These are phyloP conservation scores for Hibiscus tridactylites DNA, from an alignment of 345 rosid species.

Conservation along the genomic window DNA sequence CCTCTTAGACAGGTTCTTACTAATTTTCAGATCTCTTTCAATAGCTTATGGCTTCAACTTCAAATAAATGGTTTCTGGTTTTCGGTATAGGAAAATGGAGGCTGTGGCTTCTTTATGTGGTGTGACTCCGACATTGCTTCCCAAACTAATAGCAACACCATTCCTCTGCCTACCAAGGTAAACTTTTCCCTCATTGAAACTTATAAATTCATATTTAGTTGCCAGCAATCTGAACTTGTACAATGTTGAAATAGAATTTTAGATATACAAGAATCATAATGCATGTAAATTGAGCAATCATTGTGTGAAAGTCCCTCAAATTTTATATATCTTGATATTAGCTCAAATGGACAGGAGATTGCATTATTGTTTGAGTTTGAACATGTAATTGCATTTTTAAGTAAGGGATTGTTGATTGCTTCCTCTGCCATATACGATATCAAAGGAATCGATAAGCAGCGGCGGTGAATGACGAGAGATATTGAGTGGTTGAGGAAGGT, in stretches of 20 bases:
- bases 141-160: not conserved
- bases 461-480: not conserved
- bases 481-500: not conserved
- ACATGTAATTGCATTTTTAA: not conserved
- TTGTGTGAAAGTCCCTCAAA: not conserved
- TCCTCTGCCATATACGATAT: not conserved
- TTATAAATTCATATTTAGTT: not conserved
- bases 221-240: not conserved
- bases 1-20: not conserved
- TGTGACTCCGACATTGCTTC: not conserved
- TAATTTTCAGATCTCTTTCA: not conserved
- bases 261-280: not conserved
- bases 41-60: not conserved
- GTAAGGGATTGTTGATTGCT: not conserved
- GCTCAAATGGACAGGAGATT: not conserved
- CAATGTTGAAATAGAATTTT: not conserved
- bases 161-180: not conserved
- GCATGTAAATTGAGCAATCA: not conserved
- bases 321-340: not conserved
- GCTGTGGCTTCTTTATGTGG: not conserved
- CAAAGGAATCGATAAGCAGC: not conserved
- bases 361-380: not conserved
- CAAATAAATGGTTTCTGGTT: not conserved
- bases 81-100: not conserved
- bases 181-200: not conserved